These are phyloP conservation scores for Arachnomyces sp. DNA, from an alignment of 2,329 filamentous ascomycete species.

Conservation along the genomic window DNA sequence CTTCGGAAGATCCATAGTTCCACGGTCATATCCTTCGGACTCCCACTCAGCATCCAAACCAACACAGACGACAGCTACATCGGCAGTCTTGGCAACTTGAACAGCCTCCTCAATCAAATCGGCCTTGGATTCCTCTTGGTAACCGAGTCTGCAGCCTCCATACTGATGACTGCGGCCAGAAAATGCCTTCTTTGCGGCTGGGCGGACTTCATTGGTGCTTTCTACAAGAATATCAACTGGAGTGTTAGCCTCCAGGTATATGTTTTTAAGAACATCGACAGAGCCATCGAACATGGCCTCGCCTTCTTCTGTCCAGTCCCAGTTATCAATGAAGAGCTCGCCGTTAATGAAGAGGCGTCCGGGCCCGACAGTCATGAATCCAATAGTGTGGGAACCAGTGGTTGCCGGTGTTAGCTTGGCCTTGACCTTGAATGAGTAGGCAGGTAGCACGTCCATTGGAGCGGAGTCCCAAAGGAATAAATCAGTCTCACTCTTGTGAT, in stretches of 20 bases:
- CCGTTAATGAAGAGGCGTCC: constrained; percentile 50
- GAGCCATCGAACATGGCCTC: constrained; percentile 54
- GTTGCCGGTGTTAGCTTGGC: constrained; percentile 45
- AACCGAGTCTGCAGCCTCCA: constrained; percentile 49
- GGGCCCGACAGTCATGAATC: constrained; percentile 49
- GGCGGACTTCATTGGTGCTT: constrained; percentile 5
- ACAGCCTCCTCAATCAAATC: constrained; percentile 53
- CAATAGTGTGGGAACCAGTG: constrained; percentile 47
- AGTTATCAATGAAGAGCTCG: constrained; percentile 50
- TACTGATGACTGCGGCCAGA: constrained; percentile 11
- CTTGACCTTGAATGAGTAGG: constrained; percentile 49
- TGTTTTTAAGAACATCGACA: constrained; percentile 46
- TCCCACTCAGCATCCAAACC: constrained; percentile 67
- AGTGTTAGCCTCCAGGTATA: constrained; percentile 44
- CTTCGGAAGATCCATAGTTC: constrained; percentile 39
- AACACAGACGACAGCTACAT: constrained; percentile 61
- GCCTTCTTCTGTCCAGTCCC: constrained; percentile 46
- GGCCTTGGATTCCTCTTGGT: constrained; percentile 45
- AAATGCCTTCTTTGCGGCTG: constrained; percentile 2
- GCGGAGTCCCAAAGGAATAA: constrained; percentile 38
- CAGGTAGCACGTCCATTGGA: constrained; percentile 32
- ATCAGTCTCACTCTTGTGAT: constrained; percentile 24
- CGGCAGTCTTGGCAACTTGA: constrained; percentile 54
- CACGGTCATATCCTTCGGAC: constrained; percentile 52
- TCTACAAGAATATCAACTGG: constrained; percentile 47